Conservation (phyloP, 164 flowering plant species). For the Kingdonia uniflora region DNA sequence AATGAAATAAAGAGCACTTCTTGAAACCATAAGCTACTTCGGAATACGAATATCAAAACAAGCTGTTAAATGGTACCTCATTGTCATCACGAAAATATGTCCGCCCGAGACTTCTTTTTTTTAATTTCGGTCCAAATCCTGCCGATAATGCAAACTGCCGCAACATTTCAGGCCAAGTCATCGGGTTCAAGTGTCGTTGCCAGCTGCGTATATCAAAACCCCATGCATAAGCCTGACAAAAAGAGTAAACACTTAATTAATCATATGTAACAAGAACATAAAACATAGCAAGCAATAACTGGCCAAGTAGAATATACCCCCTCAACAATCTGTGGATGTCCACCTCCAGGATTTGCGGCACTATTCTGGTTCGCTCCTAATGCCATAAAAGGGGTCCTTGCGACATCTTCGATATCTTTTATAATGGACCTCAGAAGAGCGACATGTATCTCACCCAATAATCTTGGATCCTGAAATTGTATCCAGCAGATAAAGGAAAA, state of each 20-base stretch:
- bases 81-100: conserved; percentile 50
- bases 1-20: too few relatives aligned
- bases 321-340: conserved; percentile 88
- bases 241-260: neutral
- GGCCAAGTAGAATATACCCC: conserved; percentile 41
- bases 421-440: conserved; percentile 60
- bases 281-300: conserved; percentile 2
- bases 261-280: neutral
- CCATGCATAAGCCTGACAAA: conserved; percentile 84
- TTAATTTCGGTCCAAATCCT: conserved; percentile 77
- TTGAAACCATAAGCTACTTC: too few relatives aligned
- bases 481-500: conserved; percentile 1
- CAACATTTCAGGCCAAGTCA: conserved; percentile 93
- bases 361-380: conserved; percentile 52
- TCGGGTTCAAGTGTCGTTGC: conserved; percentile 64
- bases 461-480: conserved; percentile 58
- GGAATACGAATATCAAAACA: neutral
- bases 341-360: conserved; percentile 79
- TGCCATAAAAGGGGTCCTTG: conserved; percentile 61
- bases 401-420: conserved; percentile 94
- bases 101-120: conserved; percentile 37
- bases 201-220: conserved; percentile 89
- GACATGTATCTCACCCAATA: conserved; percentile 78
- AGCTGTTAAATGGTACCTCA: conserved; percentile 33
- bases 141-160: conserved; percentile 80